Evolutionary conservation across 2,329 filamentous ascomycete species (phyloP).

Genomic region (Stagonosporopsis cucurbitacearum): DNA sequence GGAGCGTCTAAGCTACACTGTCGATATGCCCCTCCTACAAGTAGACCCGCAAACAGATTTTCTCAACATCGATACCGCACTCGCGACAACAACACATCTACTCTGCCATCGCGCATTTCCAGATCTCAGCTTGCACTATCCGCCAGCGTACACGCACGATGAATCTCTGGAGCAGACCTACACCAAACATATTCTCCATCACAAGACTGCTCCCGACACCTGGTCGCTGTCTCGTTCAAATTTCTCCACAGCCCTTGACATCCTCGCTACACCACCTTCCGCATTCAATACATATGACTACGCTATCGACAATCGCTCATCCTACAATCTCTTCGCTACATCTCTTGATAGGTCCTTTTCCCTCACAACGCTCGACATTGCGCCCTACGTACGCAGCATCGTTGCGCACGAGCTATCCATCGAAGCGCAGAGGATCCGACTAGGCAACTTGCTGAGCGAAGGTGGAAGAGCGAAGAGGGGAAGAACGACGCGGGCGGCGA

Average conservation of each 20-base stretch:
- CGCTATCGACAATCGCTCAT: slow-evolving; percentile 37
- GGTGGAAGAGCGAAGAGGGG: slow-evolving; percentile 64
- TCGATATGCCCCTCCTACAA: slow-evolving; percentile 62
- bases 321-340: slow-evolving; percentile 66
- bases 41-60: slow-evolving; percentile 57
- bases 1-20: slow-evolving; percentile 61
- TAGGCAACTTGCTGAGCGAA: slow-evolving; percentile 68
- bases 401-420: slow-evolving; percentile 76
- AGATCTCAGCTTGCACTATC: not conserved
- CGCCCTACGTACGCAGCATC: slow-evolving; percentile 88
- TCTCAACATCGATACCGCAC: slow-evolving; percentile 45
- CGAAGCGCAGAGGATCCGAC: slow-evolving; percentile 68
- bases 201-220: slow-evolving; percentile 25
- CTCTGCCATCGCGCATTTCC: slow-evolving; percentile 26
- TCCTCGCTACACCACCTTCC: slow-evolving; percentile 47
- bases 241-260: slow-evolving; percentile 59
- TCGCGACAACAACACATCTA: slow-evolving; percentile 39
- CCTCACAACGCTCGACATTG: slow-evolving; percentile 76
- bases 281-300: slow-evolving; percentile 37
- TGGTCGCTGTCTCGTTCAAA: slow-evolving; percentile 42
- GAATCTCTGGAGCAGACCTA: slow-evolving; percentile 23
- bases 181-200: slow-evolving; percentile 36
- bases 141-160: not conserved
- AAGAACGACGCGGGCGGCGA: slow-evolving; percentile 75
- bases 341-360: slow-evolving; percentile 76